phyloP scores from a whole-genome alignment of 2,329 filamentous ascomycete species.

The Trichoderma sp. region DNA sequence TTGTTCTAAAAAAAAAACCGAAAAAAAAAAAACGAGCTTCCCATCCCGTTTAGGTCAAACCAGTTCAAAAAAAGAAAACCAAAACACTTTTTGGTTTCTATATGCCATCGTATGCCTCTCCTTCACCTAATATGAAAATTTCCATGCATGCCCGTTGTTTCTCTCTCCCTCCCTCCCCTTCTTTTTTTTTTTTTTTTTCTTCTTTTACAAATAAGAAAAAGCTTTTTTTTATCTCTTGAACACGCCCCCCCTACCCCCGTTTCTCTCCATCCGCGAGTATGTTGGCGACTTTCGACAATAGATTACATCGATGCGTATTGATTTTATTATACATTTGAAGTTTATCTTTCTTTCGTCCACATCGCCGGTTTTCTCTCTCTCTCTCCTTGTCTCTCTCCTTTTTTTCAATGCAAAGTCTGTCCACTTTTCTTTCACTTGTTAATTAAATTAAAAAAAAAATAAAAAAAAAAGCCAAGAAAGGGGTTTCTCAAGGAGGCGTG shows the following conservation, averaged over 20 bases:
- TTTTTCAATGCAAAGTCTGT: not conserved
- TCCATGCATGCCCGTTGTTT: constrained; percentile 6
- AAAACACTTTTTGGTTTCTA: not conserved
- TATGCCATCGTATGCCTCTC: not conserved
- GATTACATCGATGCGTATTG: constrained; percentile 20
- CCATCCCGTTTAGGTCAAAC: constrained; percentile 13
- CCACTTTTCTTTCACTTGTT: not conserved
- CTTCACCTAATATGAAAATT: not conserved
- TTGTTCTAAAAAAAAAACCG: constrained; percentile 14
- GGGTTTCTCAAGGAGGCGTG: constrained; percentile 35
- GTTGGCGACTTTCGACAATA: constrained; percentile 19
- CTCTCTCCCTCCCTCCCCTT: not conserved
- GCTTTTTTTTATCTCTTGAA: not conserved
- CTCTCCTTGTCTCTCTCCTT: not conserved
- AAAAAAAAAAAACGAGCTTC: constrained; percentile 11
- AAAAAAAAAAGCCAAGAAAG: not conserved
- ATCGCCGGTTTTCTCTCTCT: not conserved
- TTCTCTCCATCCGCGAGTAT: not conserved
- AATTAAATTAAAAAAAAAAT: no score
- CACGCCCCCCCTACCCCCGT: not conserved
- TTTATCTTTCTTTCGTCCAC: constrained; percentile 3
- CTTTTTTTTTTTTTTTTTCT: not conserved
- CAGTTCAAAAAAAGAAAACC: not conserved
- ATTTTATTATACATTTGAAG: constrained; percentile 19
- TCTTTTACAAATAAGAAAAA: not conserved